These are phyloP conservation scores for Kuraishia floccosa DNA, from an alignment of 805 yeast genomes.

Conservation along the genomic window DNA sequence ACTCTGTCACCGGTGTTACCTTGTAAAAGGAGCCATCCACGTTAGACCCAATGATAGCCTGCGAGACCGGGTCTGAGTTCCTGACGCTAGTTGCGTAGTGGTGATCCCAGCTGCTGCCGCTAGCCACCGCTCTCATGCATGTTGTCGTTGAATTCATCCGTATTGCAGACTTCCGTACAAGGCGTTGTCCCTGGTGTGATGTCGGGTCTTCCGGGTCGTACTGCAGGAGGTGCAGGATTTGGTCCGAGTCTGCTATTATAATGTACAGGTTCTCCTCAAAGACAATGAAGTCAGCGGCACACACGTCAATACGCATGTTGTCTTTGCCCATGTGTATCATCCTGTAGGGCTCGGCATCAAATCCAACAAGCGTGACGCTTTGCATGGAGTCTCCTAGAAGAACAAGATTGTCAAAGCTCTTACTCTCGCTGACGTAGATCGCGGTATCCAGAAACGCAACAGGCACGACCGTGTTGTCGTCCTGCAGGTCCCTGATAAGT, in stretches of 20 bases:
- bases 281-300: slow-evolving; percentile 66
- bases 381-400: slow-evolving; percentile 72
- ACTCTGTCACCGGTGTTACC: slow-evolving; percentile 66
- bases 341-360: slow-evolving; percentile 91
- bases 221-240: slow-evolving; percentile 59
- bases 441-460: slow-evolving; percentile 91
- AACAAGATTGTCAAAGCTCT: slow-evolving; percentile 75
- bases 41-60: slow-evolving; percentile 61
- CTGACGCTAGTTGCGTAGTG: neutral
- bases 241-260: slow-evolving; percentile 56
- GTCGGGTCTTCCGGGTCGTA: slow-evolving; percentile 89
- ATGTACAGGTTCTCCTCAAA: slow-evolving; percentile 60
- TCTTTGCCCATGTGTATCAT: slow-evolving; percentile 75
- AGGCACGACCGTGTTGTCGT: slow-evolving; percentile 78
- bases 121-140: slow-evolving; percentile 31
- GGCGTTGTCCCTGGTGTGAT: slow-evolving; percentile 68
- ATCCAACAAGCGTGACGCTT: slow-evolving; percentile 73
- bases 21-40: slow-evolving; percentile 72
- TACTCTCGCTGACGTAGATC: slow-evolving; percentile 66
- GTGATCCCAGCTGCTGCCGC: slow-evolving; percentile 11
- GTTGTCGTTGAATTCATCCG: slow-evolving; percentile 54
- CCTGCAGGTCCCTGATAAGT: slow-evolving; percentile 72
- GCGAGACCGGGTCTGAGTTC: too few species aligned
- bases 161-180: slow-evolving; percentile 62
- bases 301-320: slow-evolving; percentile 46